Base-by-base conservation (phyloP, 1,284 basidiomycete species). In the Microbotryum silenes-acaulis region DNA sequence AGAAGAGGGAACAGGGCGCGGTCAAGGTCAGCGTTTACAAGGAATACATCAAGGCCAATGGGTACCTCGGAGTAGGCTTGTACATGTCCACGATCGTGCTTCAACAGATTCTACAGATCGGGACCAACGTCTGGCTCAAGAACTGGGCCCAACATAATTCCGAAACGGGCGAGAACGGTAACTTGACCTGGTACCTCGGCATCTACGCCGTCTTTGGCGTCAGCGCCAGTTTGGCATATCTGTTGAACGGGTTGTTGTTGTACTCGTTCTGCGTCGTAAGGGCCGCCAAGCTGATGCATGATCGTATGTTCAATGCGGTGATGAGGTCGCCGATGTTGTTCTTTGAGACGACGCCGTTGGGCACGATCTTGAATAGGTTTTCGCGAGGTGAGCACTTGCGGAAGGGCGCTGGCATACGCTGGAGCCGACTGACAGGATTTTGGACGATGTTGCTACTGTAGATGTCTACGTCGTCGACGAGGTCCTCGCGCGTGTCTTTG, bases 401-500 rank as follows among this genome's bases (percentile, higher is more conserved):
- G 37, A 18, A 18, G 37, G 16, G 16, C 37, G 12, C 3, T 29
- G 10, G 10, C 20, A 27, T 4, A 18, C 5, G 47, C 31, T n/a
- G 29, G 6, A 48, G 20, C 5, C 21, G 14, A 18, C 23, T 56
- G 14, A 20, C 45, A 7, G 6, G 88, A 87, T 18, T 85, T 89
- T 51, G 73, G 92, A 59, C 93, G 93, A 73, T 76, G 96, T 44
- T 97, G 97, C 77, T 90, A 89, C 18, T 84, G 91, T 6, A 42
- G 94, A 98, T 73, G 85, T 88, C 51, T 93, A 93, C 72, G 91
- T 94, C 44, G 84, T 92, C 50, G 93, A 97, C 66, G 77, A 88
- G 71, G 52, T 89, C 8, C 81, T 93, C 27, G 83, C 84, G 25
- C 81, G 86, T 53, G 85, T 83, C 1, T 84, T 92, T 44, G 82